phyloP scores from a whole-genome alignment of 2,329 filamentous ascomycete genomes.

The Elsinoe fawcettii region DNA sequence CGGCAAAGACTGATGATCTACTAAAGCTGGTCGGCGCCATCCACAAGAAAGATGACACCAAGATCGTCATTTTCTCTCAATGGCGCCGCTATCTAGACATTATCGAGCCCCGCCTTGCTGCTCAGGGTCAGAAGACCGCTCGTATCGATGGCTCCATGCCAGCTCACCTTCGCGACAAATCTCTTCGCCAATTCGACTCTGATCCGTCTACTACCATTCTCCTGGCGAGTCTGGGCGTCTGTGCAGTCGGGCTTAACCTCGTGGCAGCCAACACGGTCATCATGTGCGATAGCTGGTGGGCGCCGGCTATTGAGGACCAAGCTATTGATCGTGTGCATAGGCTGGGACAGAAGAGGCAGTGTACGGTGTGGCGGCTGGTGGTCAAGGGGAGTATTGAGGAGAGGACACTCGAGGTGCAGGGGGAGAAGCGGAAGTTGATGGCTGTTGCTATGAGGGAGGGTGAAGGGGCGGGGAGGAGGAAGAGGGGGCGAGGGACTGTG shows the following conservation, averaged over 20 bases:
- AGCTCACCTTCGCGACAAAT: slow-evolving; percentile 59
- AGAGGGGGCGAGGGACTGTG: slow-evolving; percentile 48
- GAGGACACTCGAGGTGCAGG: slow-evolving; percentile 68
- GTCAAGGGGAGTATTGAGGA: slow-evolving; percentile 78
- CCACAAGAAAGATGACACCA: slow-evolving; percentile 57
- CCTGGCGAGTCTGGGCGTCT: slow-evolving; percentile 74
- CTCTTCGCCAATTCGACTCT: slow-evolving; percentile 58
- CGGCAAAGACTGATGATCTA: slow-evolving; percentile 75
- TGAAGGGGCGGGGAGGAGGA: slow-evolving; percentile 34
- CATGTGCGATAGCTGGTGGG: slow-evolving; percentile 82
- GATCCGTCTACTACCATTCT: slow-evolving; percentile 64
- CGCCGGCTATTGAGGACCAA: slow-evolving; percentile 86
- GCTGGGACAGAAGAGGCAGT: slow-evolving; percentile 70
- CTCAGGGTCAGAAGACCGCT: slow-evolving; percentile 54
- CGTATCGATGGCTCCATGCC: slow-evolving; percentile 78
- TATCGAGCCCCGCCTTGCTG: slow-evolving; percentile 59
- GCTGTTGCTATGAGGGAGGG: slow-evolving; percentile 43
- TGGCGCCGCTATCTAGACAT: slow-evolving; percentile 66
- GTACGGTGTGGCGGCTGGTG: slow-evolving; percentile 71
- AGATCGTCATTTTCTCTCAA: slow-evolving; percentile 68
- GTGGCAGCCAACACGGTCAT: slow-evolving; percentile 81
- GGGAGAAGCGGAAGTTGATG: slow-evolving; percentile 50
- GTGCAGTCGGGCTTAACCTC: slow-evolving; percentile 78
- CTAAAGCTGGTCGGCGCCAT: slow-evolving; percentile 62
- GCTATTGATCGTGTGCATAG: slow-evolving; percentile 83